Base-by-base conservation (phyloP, 2,329 filamentous ascomycete genomes). In the Microascus cirrosus region DNA sequence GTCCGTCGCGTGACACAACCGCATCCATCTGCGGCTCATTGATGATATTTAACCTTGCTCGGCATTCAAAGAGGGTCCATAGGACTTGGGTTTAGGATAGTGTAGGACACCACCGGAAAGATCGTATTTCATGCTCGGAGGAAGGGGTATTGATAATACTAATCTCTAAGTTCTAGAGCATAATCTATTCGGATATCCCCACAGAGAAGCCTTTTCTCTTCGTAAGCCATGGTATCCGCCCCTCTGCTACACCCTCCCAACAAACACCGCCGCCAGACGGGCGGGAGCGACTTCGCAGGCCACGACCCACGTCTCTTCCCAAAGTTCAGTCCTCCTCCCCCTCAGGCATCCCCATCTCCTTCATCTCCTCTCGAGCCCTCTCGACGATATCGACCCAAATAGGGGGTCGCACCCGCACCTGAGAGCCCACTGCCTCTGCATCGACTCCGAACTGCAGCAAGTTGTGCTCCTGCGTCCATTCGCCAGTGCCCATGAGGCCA, bases 401-500 rank as follows among this genome's bases (percentile, higher is more conserved):
- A 1, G 67, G 67, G 12, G 75, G 72, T 53, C 66, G 63, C 20
- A 64, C 61, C 57, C 65, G 68, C 54, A 68, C 61, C 54, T 70
- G 70, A 0, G 64, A 65, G 7, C 71, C 71, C 2, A 73, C 63
- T 20, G 69, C 67, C 63, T 80, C 77, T 0, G 70, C 73, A 54
- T 80, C 75, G 2, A 74, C 65, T 0, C 74, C 79, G 60, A 81
- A 79, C 51, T 71, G 67, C 54, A 82, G 60, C 62, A 82, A 63
- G 2, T 70, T 67, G 56, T 77, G 72, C 64, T 82, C 79, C 3
- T 70, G 70, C 1, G 75, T 77, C 79, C 79, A 82, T 63, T 82
- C 79, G 0, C 76, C 78, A 53, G 74, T 77, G 1, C 74, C 78
- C 79, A 82, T 82, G 35, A 82, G 63, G 1, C 79, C 79, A 2